A percentile compares a stretch with the other conserved stretches of the same genome.
These are phyloP conservation scores for Nannochloris sp. DNA, from an alignment of 139 green algal species.

Conservation along the genomic window DNA sequence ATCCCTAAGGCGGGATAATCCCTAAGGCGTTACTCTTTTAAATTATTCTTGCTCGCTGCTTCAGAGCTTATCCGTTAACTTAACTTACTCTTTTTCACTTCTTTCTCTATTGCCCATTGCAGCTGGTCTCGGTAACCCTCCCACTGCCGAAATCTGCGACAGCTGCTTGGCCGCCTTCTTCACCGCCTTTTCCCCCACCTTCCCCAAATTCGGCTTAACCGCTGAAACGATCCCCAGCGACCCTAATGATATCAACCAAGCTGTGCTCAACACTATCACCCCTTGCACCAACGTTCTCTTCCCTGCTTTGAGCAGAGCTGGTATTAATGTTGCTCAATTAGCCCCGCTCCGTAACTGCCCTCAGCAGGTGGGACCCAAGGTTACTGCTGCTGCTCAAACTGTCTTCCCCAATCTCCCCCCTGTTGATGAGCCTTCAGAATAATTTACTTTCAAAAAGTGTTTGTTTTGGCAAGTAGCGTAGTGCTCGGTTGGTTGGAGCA, in stretches of 20 bases:
- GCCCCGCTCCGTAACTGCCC: background rate
- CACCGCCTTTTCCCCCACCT: background rate
- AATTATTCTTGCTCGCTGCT: too few relatives aligned
- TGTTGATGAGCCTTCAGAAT: too few relatives aligned
- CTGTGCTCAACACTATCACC: background rate
- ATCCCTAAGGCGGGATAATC: too few relatives aligned
- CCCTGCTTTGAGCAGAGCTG: background rate
- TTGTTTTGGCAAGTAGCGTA: background rate
- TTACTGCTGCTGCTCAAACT: background rate
- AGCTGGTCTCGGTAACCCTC: background rate
- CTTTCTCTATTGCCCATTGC: too few relatives aligned
- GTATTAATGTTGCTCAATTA: background rate
- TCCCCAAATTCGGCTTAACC: background rate
- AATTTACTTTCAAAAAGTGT: background rate
- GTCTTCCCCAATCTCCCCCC: background rate
- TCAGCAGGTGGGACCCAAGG: background rate
- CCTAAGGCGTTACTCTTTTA: too few relatives aligned
- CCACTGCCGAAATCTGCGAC: background rate
- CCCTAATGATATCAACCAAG: background rate
- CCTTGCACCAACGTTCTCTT: background rate
- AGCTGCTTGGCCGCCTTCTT: background rate
- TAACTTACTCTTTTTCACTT: too few relatives aligned
- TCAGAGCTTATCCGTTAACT: too few relatives aligned
- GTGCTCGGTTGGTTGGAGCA: background rate
- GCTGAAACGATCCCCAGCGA: background rate